These are phyloP conservation scores for Styphnolobium japonicum DNA, from an alignment of 306 rosid species.

Conservation along the genomic window DNA sequence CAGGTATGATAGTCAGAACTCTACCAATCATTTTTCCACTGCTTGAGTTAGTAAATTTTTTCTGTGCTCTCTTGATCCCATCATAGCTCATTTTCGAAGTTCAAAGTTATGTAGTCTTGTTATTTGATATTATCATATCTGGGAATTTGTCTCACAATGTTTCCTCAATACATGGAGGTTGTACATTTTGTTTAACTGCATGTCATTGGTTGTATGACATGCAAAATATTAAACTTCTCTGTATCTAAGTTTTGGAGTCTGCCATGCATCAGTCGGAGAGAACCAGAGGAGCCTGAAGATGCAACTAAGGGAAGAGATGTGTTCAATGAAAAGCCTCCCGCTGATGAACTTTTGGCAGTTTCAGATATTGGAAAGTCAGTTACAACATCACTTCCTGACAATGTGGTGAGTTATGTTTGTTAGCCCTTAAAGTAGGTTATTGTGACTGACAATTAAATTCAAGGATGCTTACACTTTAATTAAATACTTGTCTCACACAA, in stretches of 20 bases:
- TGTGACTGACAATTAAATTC: not conserved
- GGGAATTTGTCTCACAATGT: not conserved
- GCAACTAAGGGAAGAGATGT: slow-evolving; percentile 98
- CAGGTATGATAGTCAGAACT: slow-evolving; percentile 50
- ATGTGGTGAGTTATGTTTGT: slow-evolving; percentile 68
- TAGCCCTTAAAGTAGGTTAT: not conserved
- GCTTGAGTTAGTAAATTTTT: not conserved
- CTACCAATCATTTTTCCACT: not conserved
- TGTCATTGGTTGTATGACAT: slow-evolving; percentile 10
- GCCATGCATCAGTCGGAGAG: slow-evolving; percentile 69
- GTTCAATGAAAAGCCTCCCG: slow-evolving; percentile 95
- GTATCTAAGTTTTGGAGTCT: slow-evolving; percentile 25
- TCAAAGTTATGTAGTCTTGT: not conserved
- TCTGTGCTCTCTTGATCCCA: not conserved
- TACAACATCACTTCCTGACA: slow-evolving; percentile 95
- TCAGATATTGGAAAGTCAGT: slow-evolving; percentile 92
- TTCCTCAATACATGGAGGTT: slow-evolving; percentile 5
- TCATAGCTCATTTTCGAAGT: not conserved
- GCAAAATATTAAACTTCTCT: slow-evolving; percentile 7
- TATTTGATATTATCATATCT: not conserved
- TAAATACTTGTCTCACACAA: not conserved
- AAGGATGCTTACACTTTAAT: not conserved
- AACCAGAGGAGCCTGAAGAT: slow-evolving; percentile 99
- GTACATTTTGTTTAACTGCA: not conserved
- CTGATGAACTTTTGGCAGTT: slow-evolving; percentile 94